phyloP scores from a whole-genome alignment of 139 green algal genomes.

The Micractinium conductrix region DNA sequence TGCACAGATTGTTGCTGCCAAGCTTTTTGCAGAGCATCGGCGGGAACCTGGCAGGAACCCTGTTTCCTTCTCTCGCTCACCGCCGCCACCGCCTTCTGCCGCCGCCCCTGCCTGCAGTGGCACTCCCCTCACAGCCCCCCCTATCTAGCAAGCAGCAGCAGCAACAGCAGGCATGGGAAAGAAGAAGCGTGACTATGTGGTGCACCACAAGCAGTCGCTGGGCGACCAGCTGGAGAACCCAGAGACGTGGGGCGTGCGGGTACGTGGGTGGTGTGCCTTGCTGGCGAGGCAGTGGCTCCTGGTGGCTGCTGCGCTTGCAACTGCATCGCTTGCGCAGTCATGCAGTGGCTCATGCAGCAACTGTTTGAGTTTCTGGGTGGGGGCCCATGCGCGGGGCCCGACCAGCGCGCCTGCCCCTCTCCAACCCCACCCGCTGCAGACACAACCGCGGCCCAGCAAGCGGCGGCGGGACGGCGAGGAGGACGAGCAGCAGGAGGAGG shows the following conservation, averaged over 20 bases:
- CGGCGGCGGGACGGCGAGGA: constrained; percentile 36
- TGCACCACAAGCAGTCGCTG: constrained; percentile 67
- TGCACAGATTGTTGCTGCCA: too few relatives aligned
- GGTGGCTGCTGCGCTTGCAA: too few relatives aligned
- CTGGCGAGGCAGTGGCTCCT: not conserved
- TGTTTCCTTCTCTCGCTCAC: not conserved
- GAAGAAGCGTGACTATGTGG: constrained; percentile 36
- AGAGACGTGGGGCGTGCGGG: constrained; percentile 69
- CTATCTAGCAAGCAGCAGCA: not conserved
- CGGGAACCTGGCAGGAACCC: too few relatives aligned
- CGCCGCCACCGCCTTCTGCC: not conserved
- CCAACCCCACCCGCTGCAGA: constrained; percentile 42
- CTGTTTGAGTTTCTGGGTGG: too few relatives aligned
- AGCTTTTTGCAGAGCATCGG: too few relatives aligned
- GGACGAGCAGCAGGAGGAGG: constrained; percentile 37
- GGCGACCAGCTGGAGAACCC: constrained; percentile 75
- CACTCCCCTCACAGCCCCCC: too few relatives aligned
- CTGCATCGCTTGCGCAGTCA: too few relatives aligned
- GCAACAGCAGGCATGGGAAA: constrained; percentile 33
- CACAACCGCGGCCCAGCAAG: constrained; percentile 60
- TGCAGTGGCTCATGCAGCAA: too few relatives aligned
- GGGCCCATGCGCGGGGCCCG: too few relatives aligned
- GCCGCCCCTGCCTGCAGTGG: not conserved
- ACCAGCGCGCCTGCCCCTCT: not conserved
- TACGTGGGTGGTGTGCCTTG: constrained; percentile 35